phyloP scores from a whole-genome alignment of 2,329 filamentous ascomycete genomes.

The Hirsutella thompsonii region DNA sequence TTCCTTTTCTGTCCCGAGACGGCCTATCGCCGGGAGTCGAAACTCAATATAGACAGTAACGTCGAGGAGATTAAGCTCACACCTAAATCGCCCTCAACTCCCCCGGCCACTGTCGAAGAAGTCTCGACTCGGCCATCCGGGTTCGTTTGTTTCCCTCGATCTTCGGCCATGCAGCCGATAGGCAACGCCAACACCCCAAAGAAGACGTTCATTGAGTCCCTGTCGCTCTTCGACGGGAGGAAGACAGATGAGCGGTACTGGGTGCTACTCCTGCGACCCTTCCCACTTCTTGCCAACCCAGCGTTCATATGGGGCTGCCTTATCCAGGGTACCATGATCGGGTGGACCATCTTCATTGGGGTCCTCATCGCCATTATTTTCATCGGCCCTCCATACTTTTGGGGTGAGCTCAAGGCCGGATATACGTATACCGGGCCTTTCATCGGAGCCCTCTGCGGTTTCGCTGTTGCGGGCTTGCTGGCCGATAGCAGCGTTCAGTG shows the following conservation, averaged over 20 bases:
- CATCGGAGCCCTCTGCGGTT: constrained; percentile 67
- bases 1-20: constrained; percentile 79
- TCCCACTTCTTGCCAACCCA: constrained; percentile 73
- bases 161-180: constrained; percentile 19
- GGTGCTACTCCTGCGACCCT: constrained; percentile 55
- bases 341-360: constrained; percentile 90
- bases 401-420: constrained; percentile 69
- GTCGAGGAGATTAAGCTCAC: constrained; percentile 18
- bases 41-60: constrained; percentile 43
- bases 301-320: constrained; percentile 70
- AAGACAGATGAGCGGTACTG: constrained; percentile 67
- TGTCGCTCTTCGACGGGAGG: constrained; percentile 66
- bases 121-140: constrained; percentile 6
- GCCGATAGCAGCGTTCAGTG: constrained; percentile 59
- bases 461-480: constrained; percentile 59
- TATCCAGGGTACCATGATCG: constrained; percentile 81
- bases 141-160: constrained; percentile 19
- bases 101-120: constrained; percentile 1
- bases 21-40: constrained; percentile 53
- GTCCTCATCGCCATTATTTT: constrained; percentile 75
- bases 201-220: constrained; percentile 46
- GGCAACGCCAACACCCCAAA: constrained; percentile 25
- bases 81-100: neutral
- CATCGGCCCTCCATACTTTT: constrained; percentile 68
- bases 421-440: constrained; percentile 81